These are phyloP conservation scores for Asterophora lycoperdoides DNA, from an alignment of 768 basidiomycete genomes.

Conservation along the genomic window DNA sequence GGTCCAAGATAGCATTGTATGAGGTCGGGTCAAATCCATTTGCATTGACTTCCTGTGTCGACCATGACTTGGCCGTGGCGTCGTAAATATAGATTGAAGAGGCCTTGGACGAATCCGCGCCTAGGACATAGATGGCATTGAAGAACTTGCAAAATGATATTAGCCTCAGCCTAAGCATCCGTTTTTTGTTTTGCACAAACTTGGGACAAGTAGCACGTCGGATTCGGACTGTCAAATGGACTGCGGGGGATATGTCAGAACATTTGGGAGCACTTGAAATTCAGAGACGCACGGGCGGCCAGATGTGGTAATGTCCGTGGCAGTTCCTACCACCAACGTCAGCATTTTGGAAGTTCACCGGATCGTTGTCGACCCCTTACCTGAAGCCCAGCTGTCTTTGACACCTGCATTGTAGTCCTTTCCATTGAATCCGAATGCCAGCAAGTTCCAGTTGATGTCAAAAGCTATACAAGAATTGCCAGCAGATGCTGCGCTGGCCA, in stretches of 20 bases:
- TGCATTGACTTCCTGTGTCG: slow-evolving; percentile 57
- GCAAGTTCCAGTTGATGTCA: slow-evolving; percentile 77
- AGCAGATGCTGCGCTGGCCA: slow-evolving; percentile 16
- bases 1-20: slow-evolving; percentile 78
- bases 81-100: slow-evolving; percentile 79
- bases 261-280: background rate
- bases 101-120: slow-evolving; percentile 68
- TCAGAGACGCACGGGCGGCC: slow-evolving; percentile 67
- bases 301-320: slow-evolving; percentile 64
- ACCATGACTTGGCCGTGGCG: slow-evolving; percentile 69
- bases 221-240: slow-evolving; percentile 58
- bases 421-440: slow-evolving; percentile 78
- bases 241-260: slow-evolving; percentile 27
- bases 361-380: slow-evolving; percentile 28
- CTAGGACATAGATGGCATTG: slow-evolving; percentile 83
- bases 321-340: slow-evolving; percentile 34
- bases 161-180: background rate
- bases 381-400: slow-evolving; percentile 60
- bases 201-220: slow-evolving; percentile 72
- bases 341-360: background rate
- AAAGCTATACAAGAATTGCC: slow-evolving; percentile 62
- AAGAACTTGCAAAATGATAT: slow-evolving; percentile 47
- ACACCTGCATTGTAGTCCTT: slow-evolving; percentile 82
- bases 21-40: slow-evolving; percentile 58
- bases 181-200: slow-evolving; percentile 25